phyloP scores from a whole-genome alignment of 2,329 filamentous ascomycete species.

The Fonsecaea pugnacius region DNA sequence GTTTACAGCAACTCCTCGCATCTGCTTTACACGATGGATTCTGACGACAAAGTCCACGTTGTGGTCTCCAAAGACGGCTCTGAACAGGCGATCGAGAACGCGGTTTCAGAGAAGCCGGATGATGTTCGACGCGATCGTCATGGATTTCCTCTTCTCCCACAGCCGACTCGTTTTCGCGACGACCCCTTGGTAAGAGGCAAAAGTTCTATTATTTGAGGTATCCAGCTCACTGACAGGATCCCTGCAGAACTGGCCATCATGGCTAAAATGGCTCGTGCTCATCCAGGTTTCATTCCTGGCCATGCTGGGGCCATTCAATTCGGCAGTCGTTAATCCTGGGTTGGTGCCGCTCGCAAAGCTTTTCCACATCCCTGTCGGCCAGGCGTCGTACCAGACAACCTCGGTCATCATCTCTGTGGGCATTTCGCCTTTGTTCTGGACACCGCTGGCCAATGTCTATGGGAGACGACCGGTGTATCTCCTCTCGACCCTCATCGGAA shows the following conservation, averaged over 20 bases:
- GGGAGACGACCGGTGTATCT: slow-evolving; percentile 43
- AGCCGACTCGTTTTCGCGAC: neutral
- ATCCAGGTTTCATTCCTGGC: slow-evolving; percentile 42
- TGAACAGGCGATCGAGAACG: slow-evolving; percentile 1
- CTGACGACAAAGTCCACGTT: neutral
- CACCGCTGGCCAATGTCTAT: slow-evolving; percentile 43
- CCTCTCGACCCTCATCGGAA: slow-evolving; percentile 39
- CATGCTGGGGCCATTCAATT: slow-evolving; percentile 39
- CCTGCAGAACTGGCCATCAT: slow-evolving; percentile 36
- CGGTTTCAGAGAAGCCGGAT: neutral
- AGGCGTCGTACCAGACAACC: slow-evolving; percentile 43
- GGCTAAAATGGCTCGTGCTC: slow-evolving; percentile 35
- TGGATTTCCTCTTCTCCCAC: neutral
- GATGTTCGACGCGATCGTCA: slow-evolving; percentile 1
- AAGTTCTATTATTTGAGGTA: neutral
- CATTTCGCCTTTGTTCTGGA: slow-evolving; percentile 31
- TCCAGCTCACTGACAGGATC: neutral
- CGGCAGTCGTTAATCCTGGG: slow-evolving; percentile 41
- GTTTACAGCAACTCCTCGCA: neutral
- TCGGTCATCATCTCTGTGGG: slow-evolving; percentile 43
- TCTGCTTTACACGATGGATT: neutral
- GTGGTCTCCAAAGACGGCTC: neutral
- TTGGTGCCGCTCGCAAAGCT: slow-evolving; percentile 40
- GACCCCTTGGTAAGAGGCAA: neutral
- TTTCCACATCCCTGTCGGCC: slow-evolving; percentile 39